A percentile compares a stretch with the other conserved stretches of the same genome.
phyloP scores from a whole-genome alignment of 2,329 filamentous ascomycete genomes.

The Lecanicillium sp. region DNA sequence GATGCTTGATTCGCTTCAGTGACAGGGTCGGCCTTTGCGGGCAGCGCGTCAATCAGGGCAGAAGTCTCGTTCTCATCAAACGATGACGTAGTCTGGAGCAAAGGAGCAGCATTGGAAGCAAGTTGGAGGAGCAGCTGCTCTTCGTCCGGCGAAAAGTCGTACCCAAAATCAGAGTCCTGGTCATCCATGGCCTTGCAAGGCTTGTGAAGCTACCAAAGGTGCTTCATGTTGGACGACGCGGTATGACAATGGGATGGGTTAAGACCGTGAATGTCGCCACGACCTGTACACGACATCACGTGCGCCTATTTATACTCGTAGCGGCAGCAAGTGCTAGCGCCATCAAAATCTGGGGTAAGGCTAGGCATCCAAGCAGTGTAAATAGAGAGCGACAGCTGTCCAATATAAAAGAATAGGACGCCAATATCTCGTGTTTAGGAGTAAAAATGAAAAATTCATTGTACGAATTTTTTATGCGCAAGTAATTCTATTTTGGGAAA shows the following conservation, averaged over 20 bases:
- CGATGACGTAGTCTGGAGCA: slow-evolving; percentile 10
- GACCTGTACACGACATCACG: slow-evolving; percentile 5
- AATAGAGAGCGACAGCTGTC: too few species aligned
- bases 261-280: slow-evolving; percentile 2
- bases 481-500: too few species aligned
- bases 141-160: slow-evolving; percentile 38
- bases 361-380: too few species aligned
- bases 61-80: background rate
- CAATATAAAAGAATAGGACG: too few species aligned
- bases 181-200: slow-evolving; percentile 13
- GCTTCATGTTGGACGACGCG: background rate
- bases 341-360: too few species aligned
- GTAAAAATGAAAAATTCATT: too few species aligned
- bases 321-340: too few species aligned
- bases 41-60: slow-evolving; percentile 1
- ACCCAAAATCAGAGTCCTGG: slow-evolving; percentile 36
- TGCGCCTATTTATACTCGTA: too few species aligned
- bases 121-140: slow-evolving; percentile 31
- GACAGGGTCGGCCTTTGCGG: background rate
- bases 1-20: background rate
- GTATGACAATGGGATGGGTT: background rate
- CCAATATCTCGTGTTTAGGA: too few species aligned
- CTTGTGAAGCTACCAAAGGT: background rate
- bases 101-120: slow-evolving; percentile 14
- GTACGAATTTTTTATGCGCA: too few species aligned